phyloP scores from a whole-genome alignment of 2,329 filamentous ascomycete genomes.

The Clonostachys rhizophaga region DNA sequence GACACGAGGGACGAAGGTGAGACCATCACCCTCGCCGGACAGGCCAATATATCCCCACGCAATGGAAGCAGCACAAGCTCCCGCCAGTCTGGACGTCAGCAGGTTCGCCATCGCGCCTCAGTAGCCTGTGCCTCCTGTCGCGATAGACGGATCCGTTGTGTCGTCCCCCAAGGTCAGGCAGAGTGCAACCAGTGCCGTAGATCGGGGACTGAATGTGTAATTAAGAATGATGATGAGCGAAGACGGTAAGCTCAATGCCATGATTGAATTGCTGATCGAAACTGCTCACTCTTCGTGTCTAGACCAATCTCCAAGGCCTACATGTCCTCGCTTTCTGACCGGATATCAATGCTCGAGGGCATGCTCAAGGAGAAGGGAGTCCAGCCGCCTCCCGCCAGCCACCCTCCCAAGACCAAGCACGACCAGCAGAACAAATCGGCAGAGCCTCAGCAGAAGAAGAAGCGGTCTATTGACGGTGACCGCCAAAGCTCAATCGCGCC shows the following conservation, averaged over 20 bases:
- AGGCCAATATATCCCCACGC: constrained; percentile 26
- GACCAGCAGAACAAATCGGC: constrained; percentile 20
- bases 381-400: constrained; percentile 40
- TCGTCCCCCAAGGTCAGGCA: constrained; percentile 44
- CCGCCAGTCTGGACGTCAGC: constrained; percentile 22
- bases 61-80: constrained; percentile 7
- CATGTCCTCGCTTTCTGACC: constrained; percentile 50
- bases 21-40: constrained; percentile 15
- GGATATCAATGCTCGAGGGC: constrained; percentile 44
- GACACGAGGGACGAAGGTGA: constrained; percentile 4
- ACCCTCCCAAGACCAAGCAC: constrained; percentile 47
- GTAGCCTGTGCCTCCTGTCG: constrained; percentile 51
- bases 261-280: not conserved
- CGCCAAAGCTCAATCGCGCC: not conserved
- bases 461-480: not conserved
- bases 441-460: constrained; percentile 7
- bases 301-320: constrained; percentile 55
- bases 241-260: constrained; percentile 32
- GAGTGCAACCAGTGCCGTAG: constrained; percentile 48
- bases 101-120: constrained; percentile 41
- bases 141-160: constrained; percentile 40
- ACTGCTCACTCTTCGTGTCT: not conserved
- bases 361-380: constrained; percentile 45
- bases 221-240: constrained; percentile 53
- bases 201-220: constrained; percentile 44